Evolutionary conservation across 1,284 basidiomycete species (phyloP), one percentile per base, ranked within the genome.

Genomic region (Cutaneotrichosporon sp.): DNA sequence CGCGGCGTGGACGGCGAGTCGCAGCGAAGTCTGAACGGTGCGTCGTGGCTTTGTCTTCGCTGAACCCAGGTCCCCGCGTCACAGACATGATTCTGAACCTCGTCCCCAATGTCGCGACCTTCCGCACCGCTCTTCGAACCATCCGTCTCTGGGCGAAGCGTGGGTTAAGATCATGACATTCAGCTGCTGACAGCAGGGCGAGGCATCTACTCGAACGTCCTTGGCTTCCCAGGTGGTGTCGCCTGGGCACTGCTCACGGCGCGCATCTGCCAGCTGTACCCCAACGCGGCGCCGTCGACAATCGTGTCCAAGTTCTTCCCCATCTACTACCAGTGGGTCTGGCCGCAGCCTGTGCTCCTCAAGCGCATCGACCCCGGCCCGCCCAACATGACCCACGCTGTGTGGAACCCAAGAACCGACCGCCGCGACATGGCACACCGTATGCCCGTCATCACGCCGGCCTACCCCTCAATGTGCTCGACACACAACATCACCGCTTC

Each of bases 381-480:
- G 1, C 78, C 74, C 4, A 78, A 77, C 61, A 74, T 97, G 70
- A 90, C 91, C 71, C 91, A 97, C 63, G 86, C 91, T 67, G 94
- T 99, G 5, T 99, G 97, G 97, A 99, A 99, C 79, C 97, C 97
- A 1, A 93, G 90, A 90, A 81, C 98, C 56, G 98, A 98, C 79
- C 92, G 94, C 1, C 86, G 88, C 65, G 97, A 99, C 80, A 86
- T 92, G 64, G 86, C 90, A 36, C 97, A 99, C 81, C 87, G 93
- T 64, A 99, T 99, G 97, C 97, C 97, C n/a, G 98, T 99, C 76
- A 99, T 99, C 73, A 99, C 97, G 1, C 97, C 97, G 5, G 95
- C 97, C 24, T 99, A 98, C 80, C 97, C 97, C 43, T 91, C 95
- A n/a, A 99, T 99, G 95, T 99, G 95, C 78, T 88, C 95, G 34